phyloP scores from a whole-genome alignment of 306 rosid species.

The Hippophae rhamnoides region DNA sequence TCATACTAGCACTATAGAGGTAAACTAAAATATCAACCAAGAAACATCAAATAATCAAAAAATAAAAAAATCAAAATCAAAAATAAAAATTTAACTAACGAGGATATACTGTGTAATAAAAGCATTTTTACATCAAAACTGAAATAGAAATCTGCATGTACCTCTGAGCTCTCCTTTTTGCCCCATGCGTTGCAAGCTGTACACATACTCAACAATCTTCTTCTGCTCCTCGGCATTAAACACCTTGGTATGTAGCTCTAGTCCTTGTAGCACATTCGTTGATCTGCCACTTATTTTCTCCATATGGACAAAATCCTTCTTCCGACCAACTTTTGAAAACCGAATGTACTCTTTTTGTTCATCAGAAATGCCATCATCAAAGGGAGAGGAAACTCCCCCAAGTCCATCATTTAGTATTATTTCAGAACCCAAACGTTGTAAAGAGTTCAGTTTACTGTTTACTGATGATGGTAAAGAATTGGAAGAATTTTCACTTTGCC shows the following conservation, averaged over 20 bases:
- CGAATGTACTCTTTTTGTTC: slow-evolving; percentile 25
- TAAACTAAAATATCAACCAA: no score
- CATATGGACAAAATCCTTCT: slow-evolving; percentile 18
- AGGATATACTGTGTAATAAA: background rate
- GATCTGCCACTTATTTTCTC: slow-evolving; percentile 24
- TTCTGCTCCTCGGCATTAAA: slow-evolving; percentile 39
- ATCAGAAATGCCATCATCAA: slow-evolving; percentile 14
- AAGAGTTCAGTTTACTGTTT: background rate
- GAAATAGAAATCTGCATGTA: background rate
- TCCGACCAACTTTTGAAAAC: slow-evolving; percentile 14
- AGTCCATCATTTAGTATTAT: slow-evolving; percentile 24
- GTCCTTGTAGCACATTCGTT: slow-evolving; percentile 35
- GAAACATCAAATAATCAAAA: no score
- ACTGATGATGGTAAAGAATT: slow-evolving; percentile 2
- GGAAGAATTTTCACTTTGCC: background rate
- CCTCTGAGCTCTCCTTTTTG: slow-evolving; percentile 37
- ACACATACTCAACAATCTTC: slow-evolving; percentile 27
- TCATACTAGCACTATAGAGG: no score
- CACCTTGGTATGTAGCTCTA: slow-evolving; percentile 39
- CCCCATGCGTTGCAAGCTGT: slow-evolving; percentile 35
- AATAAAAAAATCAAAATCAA: no score
- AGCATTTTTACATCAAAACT: background rate
- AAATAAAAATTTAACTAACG: no score
- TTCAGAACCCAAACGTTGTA: slow-evolving; percentile 16
- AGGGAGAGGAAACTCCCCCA: slow-evolving; percentile 14